Evolutionary conservation across 192 early-diverging fungal species (phyloP).

Genomic region (Dimargaris cristalligena): DNA sequence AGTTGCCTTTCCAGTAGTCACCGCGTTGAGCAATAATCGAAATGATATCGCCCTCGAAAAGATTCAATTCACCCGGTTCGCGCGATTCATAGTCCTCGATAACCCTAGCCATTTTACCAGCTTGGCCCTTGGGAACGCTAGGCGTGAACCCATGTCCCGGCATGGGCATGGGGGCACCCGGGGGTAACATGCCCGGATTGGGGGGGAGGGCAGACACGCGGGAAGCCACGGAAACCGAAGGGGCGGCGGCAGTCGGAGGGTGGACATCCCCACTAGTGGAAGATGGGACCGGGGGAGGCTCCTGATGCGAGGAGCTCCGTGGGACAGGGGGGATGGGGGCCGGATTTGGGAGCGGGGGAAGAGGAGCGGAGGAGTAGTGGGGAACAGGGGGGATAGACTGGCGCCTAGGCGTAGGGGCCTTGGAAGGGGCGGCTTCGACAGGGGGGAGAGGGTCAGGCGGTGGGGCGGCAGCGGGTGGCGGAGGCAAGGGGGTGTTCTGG

Average conservation of each 20-base stretch:
- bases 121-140: not conserved
- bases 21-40: slow-evolving; percentile 42
- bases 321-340: not conserved
- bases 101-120: slow-evolving; percentile 32
- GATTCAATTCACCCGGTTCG: slow-evolving; percentile 44
- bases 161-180: not conserved
- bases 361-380: too few species aligned
- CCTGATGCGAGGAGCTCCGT: too few species aligned
- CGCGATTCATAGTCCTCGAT: slow-evolving; percentile 53
- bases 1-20: slow-evolving; percentile 54
- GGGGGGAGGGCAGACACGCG: too few species aligned
- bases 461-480: not conserved
- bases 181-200: too few species aligned
- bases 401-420: too few species aligned
- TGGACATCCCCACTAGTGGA: too few species aligned
- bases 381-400: too few species aligned
- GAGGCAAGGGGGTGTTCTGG: not conserved
- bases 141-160: too few species aligned
- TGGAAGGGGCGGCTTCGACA: not conserved
- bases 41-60: slow-evolving; percentile 45
- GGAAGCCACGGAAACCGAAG: too few species aligned
- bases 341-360: not conserved
- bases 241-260: too few species aligned
- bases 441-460: not conserved
- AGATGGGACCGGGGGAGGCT: too few species aligned